Evolutionary conservation across 805 yeast genomes (phyloP).

Genomic region (Teunomyces cretensis): DNA sequence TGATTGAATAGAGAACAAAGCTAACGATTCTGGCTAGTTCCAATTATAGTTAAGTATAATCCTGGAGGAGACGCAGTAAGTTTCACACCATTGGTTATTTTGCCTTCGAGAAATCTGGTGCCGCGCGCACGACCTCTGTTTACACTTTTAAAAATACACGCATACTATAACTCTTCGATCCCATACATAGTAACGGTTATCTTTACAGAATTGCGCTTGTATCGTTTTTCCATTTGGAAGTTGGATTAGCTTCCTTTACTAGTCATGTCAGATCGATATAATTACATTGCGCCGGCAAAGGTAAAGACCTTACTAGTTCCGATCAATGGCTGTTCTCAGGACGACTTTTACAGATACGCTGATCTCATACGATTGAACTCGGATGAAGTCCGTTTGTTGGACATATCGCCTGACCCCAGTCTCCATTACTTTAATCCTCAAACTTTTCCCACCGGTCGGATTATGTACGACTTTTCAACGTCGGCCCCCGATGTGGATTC

Average conservation of each 20-base stretch:
- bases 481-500: slow-evolving; percentile 53
- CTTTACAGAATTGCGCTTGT: background rate
- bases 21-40: background rate
- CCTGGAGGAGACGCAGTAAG: background rate
- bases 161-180: background rate
- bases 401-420: slow-evolving; percentile 61
- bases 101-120: background rate
- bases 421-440: slow-evolving; percentile 71
- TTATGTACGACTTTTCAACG: slow-evolving; percentile 57
- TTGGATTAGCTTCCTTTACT: background rate
- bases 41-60: background rate
- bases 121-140: slow-evolving; percentile 4
- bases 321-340: slow-evolving; percentile 45
- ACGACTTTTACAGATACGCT: slow-evolving; percentile 44
- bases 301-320: slow-evolving; percentile 72
- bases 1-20: background rate
- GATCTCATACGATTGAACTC: slow-evolving; percentile 43
- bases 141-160: slow-evolving; percentile 1
- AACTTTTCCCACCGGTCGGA: slow-evolving; percentile 75
- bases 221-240: background rate
- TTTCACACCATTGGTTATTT: background rate
- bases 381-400: slow-evolving; percentile 69
- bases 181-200: background rate
- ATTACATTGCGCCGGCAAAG: slow-evolving; percentile 63
- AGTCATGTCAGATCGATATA: slow-evolving; percentile 21